phyloP scores from a whole-genome alignment of 805 yeast species.

The Lipomyces yamanashiensis region DNA sequence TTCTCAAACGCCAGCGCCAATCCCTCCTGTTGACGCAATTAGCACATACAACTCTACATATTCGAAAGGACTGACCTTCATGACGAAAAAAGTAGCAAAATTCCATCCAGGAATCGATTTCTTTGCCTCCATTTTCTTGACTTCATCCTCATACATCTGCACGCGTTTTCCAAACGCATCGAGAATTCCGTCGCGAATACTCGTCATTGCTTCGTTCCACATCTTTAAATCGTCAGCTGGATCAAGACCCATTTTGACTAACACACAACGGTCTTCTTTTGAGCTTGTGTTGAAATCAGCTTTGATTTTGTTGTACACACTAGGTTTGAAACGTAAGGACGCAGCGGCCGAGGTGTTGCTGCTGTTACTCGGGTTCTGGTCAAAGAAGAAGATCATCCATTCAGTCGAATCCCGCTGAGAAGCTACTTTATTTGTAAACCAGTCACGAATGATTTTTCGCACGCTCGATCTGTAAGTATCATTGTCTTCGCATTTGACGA shows the following conservation, averaged over 20 bases:
- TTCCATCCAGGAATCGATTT: slow-evolving; percentile 51
- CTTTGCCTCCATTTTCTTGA: slow-evolving; percentile 48
- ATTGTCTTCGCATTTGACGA: slow-evolving; percentile 65
- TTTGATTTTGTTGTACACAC: slow-evolving; percentile 59
- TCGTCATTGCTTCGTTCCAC: slow-evolving; percentile 55
- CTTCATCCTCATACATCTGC: slow-evolving; percentile 48
- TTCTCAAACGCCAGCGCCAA: too few species aligned
- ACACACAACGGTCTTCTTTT: slow-evolving; percentile 47
- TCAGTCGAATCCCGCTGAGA: slow-evolving; percentile 54
- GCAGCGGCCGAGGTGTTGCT: slow-evolving; percentile 42
- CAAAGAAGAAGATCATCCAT: slow-evolving; percentile 64
- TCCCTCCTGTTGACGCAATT: too few species aligned
- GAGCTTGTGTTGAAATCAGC: slow-evolving; percentile 53
- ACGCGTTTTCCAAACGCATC: slow-evolving; percentile 59
- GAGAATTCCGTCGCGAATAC: slow-evolving; percentile 56
- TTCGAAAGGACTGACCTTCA: slow-evolving; percentile 40
- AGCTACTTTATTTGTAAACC: slow-evolving; percentile 60
- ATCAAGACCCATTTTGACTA: slow-evolving; percentile 39
- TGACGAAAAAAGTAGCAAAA: slow-evolving; percentile 51
- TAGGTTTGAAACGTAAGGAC: slow-evolving; percentile 51
- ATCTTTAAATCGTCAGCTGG: slow-evolving; percentile 52
- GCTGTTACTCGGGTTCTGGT: slow-evolving; percentile 41
- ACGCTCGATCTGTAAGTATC: slow-evolving; percentile 81
- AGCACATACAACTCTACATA: not conserved
- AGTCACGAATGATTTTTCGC: slow-evolving; percentile 78